A percentile compares a stretch with the other conserved stretches of the same genome.
These are phyloP conservation scores for Capsicum chinense DNA, from an alignment of 257 asterid genomes.

Conservation along the genomic window DNA sequence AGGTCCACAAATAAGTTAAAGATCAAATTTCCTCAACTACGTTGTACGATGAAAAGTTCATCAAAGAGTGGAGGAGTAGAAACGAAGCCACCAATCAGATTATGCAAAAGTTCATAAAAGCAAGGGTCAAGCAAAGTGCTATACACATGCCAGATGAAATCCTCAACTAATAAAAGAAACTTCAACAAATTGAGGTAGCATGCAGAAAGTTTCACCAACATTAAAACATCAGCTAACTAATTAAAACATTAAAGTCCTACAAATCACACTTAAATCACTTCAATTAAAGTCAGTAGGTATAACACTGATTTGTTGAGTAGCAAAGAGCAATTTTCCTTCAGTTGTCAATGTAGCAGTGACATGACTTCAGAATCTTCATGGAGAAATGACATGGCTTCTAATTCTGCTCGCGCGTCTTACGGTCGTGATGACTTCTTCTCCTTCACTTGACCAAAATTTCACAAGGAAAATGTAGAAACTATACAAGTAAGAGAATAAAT, in stretches of 20 bases:
- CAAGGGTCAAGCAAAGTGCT: not conserved
- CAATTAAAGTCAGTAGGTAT: no score
- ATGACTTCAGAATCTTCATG: slow-evolving; percentile 34
- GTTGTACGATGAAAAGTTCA: no score
- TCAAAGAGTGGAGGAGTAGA: no score
- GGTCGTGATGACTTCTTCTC: slow-evolving; percentile 79
- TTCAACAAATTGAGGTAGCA: slow-evolving; percentile 6
- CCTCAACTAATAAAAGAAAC: slow-evolving; percentile 23
- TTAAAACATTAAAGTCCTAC: not conserved
- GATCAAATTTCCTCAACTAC: no score
- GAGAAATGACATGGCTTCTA: slow-evolving; percentile 56
- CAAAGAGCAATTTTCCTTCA: no score
- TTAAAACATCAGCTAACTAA: not conserved
- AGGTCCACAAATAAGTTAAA: no score
- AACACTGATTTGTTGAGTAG: no score
- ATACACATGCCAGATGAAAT: slow-evolving; percentile 4
- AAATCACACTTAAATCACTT: no score
- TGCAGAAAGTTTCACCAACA: not conserved
- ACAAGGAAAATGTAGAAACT: not conserved
- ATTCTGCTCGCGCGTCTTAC: slow-evolving; percentile 95
- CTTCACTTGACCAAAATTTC: slow-evolving; percentile 57
- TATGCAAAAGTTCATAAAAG: not conserved
- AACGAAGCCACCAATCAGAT: not conserved
- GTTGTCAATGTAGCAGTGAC: no score
- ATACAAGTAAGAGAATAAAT: not conserved